Evolutionary conservation across 2,329 filamentous ascomycete genomes (phyloP), one percentile per base, ranked within the genome.

Genomic region (Aspergillus floridensis): DNA sequence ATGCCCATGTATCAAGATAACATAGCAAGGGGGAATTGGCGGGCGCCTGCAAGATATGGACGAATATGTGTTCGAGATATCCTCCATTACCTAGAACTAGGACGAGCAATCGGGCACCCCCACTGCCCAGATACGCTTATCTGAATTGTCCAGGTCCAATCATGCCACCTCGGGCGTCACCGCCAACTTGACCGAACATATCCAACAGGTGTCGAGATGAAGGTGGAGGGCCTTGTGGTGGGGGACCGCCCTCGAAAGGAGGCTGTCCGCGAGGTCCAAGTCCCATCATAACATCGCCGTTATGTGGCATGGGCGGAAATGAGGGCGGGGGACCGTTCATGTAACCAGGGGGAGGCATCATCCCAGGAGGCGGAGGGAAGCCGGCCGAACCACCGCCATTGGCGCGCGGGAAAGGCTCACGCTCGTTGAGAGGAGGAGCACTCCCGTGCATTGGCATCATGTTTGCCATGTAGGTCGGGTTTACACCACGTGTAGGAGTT

Each of bases 321-420:
- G 71, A 70, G 5, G 75, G 76, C 4, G 72, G 74, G 46, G 74
- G 76, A 2, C 70, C 75, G 50, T 75, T 77, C 70, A 79, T 74
- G 60, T 79, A 80, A 24, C 77, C 77, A 3, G 77, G 78, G 24
- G 77, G 78, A 29, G 77, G 77, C 66, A 77, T 76, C 74, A 79
- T 79, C 51, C 76, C 77, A 5, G 77, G 77, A 12, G 77, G 77
- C 53, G 71, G 72, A 2, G 69, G 72, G 54, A 72, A 74, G 31
- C 65, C 69, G 14, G 66, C 62, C 5, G 70, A 57, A 24, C 63
- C 66, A 59, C 61, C 68, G n/a, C 66, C 70, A 35, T 66, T 68
- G 22, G 68, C 69, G 54, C 76, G 76, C 49, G 77, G 73, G 54
- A 77, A 75, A 22, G 66, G 68, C 60, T 74, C 72, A 22, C 75